Evolutionary conservation across 2,329 filamentous ascomycete genomes (phyloP).

Genomic region (Penicillium sp.): DNA sequence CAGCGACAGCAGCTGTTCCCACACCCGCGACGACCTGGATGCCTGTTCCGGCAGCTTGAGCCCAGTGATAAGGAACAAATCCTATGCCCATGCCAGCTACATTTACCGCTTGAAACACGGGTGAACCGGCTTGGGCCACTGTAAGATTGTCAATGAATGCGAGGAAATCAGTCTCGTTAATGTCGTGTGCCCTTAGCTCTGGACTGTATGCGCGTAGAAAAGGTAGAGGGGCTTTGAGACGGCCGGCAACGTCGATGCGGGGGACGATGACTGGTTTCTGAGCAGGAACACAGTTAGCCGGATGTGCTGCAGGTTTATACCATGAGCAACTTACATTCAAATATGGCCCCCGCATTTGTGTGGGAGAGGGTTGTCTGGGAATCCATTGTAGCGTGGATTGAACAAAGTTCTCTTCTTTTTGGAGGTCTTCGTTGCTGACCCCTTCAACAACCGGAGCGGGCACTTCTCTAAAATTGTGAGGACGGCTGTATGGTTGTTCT

Average conservation of each 20-base stretch:
- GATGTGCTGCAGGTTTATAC: too few species aligned
- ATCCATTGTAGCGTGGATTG: too few species aligned
- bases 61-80: constrained; percentile 15
- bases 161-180: constrained; percentile 13
- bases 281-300: too few species aligned
- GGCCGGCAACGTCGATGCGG: constrained; percentile 6
- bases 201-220: constrained; percentile 16
- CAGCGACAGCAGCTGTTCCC: neutral
- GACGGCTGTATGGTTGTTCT: too few species aligned
- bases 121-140: constrained; percentile 13
- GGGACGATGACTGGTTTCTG: constrained; percentile 15
- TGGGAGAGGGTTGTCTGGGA: too few species aligned
- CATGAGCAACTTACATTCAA: too few species aligned
- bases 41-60: neutral
- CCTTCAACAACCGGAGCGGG: too few species aligned
- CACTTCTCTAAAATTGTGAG: too few species aligned
- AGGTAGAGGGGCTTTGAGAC: constrained; percentile 10
- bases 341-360: too few species aligned
- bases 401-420: too few species aligned
- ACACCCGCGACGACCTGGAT: constrained; percentile 7
- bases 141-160: constrained; percentile 16
- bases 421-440: too few species aligned
- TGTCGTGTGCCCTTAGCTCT: constrained; percentile 6
- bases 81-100: constrained; percentile 12
- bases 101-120: constrained; percentile 11